These are phyloP conservation scores for Piper betle DNA, from an alignment of 164 flowering plant genomes.

Conservation along the genomic window DNA sequence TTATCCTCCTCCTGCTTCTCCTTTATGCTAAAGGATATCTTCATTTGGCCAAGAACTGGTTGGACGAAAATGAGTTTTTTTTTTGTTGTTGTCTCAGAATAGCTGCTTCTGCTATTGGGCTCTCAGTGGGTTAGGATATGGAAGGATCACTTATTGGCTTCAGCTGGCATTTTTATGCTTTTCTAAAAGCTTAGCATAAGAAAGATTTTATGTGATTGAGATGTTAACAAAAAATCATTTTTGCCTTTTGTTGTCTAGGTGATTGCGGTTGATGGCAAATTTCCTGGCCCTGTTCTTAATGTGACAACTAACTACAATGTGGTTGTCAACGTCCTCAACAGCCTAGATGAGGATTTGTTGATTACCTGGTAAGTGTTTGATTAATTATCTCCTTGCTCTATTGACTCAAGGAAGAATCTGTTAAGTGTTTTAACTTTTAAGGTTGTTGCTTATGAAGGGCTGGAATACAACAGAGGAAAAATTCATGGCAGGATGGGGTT, in stretches of 20 bases:
- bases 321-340: conserved; percentile 63
- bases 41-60: not conserved
- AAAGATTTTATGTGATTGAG: too few relatives aligned
- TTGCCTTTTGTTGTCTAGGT: conserved; percentile 35
- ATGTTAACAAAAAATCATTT: not conserved
- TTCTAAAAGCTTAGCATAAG: too few relatives aligned
- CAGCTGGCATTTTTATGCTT: too few relatives aligned
- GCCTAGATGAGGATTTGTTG: conserved; percentile 69
- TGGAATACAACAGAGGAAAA: conserved; percentile 7
- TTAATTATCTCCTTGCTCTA: not conserved
- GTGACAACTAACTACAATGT: conserved; percentile 77
- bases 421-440: not conserved
- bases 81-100: too few relatives aligned
- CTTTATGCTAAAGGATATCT: not conserved
- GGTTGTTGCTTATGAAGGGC: not conserved
- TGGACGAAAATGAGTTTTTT: too few relatives aligned
- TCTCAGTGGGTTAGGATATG: too few relatives aligned
- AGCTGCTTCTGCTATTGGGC: too few relatives aligned
- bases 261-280: conserved; percentile 66
- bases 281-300: conserved; percentile 85
- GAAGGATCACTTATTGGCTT: too few relatives aligned
- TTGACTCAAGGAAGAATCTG: not conserved
- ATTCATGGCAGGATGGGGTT: conserved; percentile 8
- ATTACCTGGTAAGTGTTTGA: conserved; percentile 48
- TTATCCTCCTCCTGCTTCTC: not conserved